A percentile compares a stretch with the other conserved stretches of the same genome.
Evolutionary conservation across 1,284 basidiomycete genomes (phyloP).

Genomic region (Megacollybia platyphylla): DNA sequence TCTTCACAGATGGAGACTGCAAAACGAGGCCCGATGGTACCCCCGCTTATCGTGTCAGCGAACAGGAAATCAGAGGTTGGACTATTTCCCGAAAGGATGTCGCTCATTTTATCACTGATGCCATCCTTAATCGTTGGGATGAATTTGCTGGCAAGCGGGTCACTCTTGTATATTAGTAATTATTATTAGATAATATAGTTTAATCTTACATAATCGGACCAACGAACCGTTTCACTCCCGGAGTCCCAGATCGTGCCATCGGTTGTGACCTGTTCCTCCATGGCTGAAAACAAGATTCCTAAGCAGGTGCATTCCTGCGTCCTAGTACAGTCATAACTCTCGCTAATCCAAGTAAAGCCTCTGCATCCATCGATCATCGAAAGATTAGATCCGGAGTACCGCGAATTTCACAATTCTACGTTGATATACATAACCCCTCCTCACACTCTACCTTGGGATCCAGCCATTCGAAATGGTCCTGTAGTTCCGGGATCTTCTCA

Average conservation of each 20-base stretch:
- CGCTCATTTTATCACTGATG: conserved; percentile 50
- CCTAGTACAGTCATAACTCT: too few relatives aligned
- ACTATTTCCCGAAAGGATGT: conserved; percentile 52
- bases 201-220: too few relatives aligned
- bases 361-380: conserved; percentile 44
- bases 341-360: conserved; percentile 17
- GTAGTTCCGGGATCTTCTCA: conserved; percentile 43
- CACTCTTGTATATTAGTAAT: conserved; percentile 21
- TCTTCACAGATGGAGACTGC: conserved; percentile 47
- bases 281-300: too few relatives aligned
- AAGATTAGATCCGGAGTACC: conserved; percentile 50
- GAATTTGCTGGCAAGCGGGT: conserved; percentile 35
- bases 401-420: conserved; percentile 43
- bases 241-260: neutral
- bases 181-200: too few relatives aligned
- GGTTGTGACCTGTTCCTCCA: neutral
- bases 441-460: conserved; percentile 48
- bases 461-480: conserved; percentile 36
- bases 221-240: too few relatives aligned
- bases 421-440: conserved; percentile 29
- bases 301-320: too few relatives aligned
- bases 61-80: conserved; percentile 27
- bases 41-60: conserved; percentile 19
- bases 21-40: conserved; percentile 24
- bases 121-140: conserved; percentile 32